A percentile compares a stretch with the other conserved stretches of the same genome.
Evolutionary conservation across 768 basidiomycete genomes (phyloP).

Genomic region (Dentipellis fragilis): DNA sequence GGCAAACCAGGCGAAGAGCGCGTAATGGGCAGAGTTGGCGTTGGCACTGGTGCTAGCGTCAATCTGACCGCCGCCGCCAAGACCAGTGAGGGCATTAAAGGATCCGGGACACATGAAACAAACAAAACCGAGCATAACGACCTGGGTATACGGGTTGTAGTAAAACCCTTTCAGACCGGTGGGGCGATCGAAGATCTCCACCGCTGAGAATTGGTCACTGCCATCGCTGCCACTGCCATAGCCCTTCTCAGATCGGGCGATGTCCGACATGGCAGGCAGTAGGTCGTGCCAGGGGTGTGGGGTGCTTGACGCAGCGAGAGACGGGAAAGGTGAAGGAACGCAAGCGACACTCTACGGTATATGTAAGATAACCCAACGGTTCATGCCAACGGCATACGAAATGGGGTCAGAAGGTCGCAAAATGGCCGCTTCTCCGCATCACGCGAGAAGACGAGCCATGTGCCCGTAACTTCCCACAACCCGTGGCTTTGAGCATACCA

Average conservation of each 20-base stretch:
- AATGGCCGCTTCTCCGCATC: too few species aligned
- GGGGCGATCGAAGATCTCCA: slow-evolving; percentile 32
- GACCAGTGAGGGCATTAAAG: slow-evolving; percentile 71
- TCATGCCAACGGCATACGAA: too few species aligned
- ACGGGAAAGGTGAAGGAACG: neutral
- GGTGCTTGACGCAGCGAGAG: neutral
- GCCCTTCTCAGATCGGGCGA: neutral
- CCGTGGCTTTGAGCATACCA: too few species aligned
- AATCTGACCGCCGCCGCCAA: slow-evolving; percentile 73
- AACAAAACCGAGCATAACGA: slow-evolving; percentile 57
- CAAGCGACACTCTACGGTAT: too few species aligned
- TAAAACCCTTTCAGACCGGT: slow-evolving; percentile 46
- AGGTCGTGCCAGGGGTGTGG: neutral
- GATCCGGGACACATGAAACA: slow-evolving; percentile 54
- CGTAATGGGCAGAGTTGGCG: slow-evolving; percentile 58
- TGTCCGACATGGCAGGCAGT: slow-evolving; percentile 2
- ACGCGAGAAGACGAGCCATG: too few species aligned
- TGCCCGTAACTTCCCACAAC: too few species aligned
- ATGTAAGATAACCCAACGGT: too few species aligned
- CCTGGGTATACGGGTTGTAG: slow-evolving; percentile 47
- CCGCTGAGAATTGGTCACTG: neutral
- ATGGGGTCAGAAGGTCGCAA: too few species aligned
- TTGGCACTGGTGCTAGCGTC: slow-evolving; percentile 59
- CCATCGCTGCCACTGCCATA: slow-evolving; percentile 1
- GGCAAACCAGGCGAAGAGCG: slow-evolving; percentile 48